phyloP scores from a whole-genome alignment of 495 filamentous ascomycete genomes.

The Penicillium roqueforti region DNA sequence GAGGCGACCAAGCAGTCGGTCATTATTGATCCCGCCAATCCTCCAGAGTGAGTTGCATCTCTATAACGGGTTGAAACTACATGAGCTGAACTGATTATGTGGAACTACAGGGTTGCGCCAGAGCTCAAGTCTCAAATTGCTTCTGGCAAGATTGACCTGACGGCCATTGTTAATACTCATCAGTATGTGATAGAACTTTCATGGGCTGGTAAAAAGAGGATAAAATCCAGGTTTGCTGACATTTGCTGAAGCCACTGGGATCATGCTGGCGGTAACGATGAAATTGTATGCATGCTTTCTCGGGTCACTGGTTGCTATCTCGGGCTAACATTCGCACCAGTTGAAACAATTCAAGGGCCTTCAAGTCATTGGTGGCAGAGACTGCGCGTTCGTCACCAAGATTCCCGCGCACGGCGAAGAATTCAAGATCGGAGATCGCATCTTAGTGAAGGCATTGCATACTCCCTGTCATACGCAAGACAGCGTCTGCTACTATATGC shows the following conservation, averaged over 20 bases:
- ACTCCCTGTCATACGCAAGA: constrained; percentile 98
- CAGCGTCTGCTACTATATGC: constrained; percentile 87
- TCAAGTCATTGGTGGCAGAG: constrained; percentile 79
- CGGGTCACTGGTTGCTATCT: not conserved
- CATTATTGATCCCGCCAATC: constrained; percentile 91
- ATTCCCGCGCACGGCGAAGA: constrained; percentile 69
- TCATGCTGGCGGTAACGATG: constrained; percentile 86
- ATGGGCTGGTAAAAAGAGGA: not conserved
- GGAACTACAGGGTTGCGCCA: constrained; percentile 64
- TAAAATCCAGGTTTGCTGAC: not conserved
- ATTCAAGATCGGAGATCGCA: constrained; percentile 78
- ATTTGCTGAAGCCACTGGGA: constrained; percentile 71
- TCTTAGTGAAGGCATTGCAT: constrained; percentile 82
- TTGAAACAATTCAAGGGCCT: constrained; percentile 61
- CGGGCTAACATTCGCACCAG: constrained; percentile 41
- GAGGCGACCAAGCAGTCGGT: constrained; percentile 90
- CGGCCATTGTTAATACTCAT: constrained; percentile 90
- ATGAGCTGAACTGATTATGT: not conserved
- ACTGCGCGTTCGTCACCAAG: constrained; percentile 74
- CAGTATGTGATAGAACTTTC: constrained; percentile 59
- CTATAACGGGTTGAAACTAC: not conserved
- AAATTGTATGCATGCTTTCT: constrained; percentile 53
- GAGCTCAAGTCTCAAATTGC: constrained; percentile 69
- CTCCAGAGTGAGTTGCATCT: constrained; percentile 67
- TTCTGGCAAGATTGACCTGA: constrained; percentile 72